These are phyloP conservation scores for Grosmannia penicillata DNA, from an alignment of 2,329 filamentous ascomycete species.

Conservation along the genomic window DNA sequence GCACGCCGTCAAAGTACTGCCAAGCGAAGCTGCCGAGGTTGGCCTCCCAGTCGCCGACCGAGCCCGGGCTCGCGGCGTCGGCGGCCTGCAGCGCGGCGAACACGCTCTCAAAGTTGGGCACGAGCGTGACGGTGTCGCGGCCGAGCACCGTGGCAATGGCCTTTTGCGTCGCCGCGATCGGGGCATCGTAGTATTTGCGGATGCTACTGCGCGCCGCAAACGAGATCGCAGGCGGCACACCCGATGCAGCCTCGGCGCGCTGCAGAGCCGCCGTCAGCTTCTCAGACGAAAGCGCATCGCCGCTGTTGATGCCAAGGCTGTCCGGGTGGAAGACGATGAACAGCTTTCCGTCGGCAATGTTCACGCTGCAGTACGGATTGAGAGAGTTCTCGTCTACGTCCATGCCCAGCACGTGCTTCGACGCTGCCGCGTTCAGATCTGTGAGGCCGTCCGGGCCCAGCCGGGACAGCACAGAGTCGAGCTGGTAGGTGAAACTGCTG, in stretches of 20 bases:
- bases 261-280: slow-evolving; percentile 27
- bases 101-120: slow-evolving; percentile 29
- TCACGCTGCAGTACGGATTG: slow-evolving; percentile 27
- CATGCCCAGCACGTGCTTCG: slow-evolving; percentile 28
- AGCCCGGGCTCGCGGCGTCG: slow-evolving; percentile 16
- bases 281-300: slow-evolving; percentile 20
- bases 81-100: slow-evolving; percentile 24
- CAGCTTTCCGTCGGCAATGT: slow-evolving; percentile 29
- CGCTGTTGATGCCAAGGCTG: slow-evolving; percentile 29
- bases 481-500: slow-evolving; percentile 3
- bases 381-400: slow-evolving; percentile 25
- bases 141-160: slow-evolving; percentile 20
- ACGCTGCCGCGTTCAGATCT: slow-evolving; percentile 30
- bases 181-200: slow-evolving; percentile 25
- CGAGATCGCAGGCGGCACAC: slow-evolving; percentile 20
- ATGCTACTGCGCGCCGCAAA: slow-evolving; percentile 28
- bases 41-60: slow-evolving; percentile 25
- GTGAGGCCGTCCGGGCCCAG: slow-evolving; percentile 21
- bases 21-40: slow-evolving; percentile 24
- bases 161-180: slow-evolving; percentile 23
- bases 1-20: slow-evolving; percentile 26
- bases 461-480: slow-evolving; percentile 2
- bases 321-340: slow-evolving; percentile 29
- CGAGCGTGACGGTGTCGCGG: slow-evolving; percentile 27
- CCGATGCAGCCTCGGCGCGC: slow-evolving; percentile 17